Percentiles rank a stretch among this genome's conserved stretches.
Evolutionary conservation across 306 rosid species (phyloP).

Genomic region (Calophaca sinica): DNA sequence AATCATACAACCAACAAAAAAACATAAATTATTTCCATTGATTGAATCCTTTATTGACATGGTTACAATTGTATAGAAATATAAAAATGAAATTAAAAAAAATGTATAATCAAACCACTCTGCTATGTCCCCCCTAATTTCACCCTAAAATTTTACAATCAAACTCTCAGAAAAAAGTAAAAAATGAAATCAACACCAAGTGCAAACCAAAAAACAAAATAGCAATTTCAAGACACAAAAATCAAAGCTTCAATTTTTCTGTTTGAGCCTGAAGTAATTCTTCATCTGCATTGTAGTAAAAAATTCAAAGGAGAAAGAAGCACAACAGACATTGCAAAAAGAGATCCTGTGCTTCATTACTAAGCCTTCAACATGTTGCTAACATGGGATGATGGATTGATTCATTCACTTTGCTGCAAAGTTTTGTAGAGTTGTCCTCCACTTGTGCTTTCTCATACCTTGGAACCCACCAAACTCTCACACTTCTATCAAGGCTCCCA

Average conservation of each 20-base stretch:
- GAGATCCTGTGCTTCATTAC: constrained; percentile 15
- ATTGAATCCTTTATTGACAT: constrained; percentile 50
- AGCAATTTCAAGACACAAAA: constrained; percentile 7
- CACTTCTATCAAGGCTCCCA: constrained; percentile 89
- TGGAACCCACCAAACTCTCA: constrained; percentile 99
- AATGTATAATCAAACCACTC: constrained; percentile 51
- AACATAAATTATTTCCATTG: constrained; percentile 48
- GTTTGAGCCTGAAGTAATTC: not conserved
- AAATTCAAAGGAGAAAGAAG: constrained; percentile 43
- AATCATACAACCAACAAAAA: constrained; percentile 44
- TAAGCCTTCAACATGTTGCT: constrained; percentile 37
- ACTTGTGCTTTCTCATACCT: constrained; percentile 37
- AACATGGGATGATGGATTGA: constrained; percentile 39
- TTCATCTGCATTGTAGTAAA: constrained; percentile 39
- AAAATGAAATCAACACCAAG: constrained; percentile 29
- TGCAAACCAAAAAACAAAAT: constrained; percentile 36
- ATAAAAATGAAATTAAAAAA: constrained; percentile 27
- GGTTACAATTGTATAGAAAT: constrained; percentile 55
- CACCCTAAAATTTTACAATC: constrained; percentile 45
- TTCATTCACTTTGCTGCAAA: constrained; percentile 16
- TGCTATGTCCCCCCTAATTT: constrained; percentile 24
- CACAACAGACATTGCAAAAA: constrained; percentile 55
- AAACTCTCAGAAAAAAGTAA: constrained; percentile 37
- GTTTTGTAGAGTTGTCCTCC: constrained; percentile 29
- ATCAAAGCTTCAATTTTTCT: constrained; percentile 40